Percentiles rank a stretch among this genome's conserved stretches.
Evolutionary conservation across 2,329 filamentous ascomycete species (phyloP).

Genomic region (Phialophora tarda): DNA sequence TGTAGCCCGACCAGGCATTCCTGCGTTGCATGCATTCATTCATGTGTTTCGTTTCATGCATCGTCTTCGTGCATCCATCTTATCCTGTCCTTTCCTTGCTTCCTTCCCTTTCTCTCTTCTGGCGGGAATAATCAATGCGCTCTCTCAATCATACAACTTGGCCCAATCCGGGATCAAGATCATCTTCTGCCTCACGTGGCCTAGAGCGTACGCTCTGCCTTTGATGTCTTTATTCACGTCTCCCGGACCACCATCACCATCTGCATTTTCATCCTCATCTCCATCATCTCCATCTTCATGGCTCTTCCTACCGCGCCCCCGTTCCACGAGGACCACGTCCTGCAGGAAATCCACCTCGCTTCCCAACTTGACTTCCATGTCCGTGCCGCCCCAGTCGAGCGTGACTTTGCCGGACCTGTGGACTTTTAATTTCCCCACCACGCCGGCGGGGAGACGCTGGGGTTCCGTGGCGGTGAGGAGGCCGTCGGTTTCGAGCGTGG

Average conservation of each 20-base stretch:
- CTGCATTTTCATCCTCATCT: constrained; percentile 23
- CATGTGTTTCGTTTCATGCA: too few relatives aligned
- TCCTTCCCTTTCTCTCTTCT: neutral
- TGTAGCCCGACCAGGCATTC: neutral
- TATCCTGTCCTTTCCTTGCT: neutral
- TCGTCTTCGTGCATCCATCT: too few relatives aligned
- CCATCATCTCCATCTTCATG: constrained; percentile 14
- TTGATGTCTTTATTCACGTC: constrained; percentile 44
- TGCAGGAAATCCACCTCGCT: constrained; percentile 64
- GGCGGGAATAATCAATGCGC: too few relatives aligned
- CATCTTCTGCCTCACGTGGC: constrained; percentile 68
- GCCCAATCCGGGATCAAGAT: constrained; percentile 67
- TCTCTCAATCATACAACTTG: constrained; percentile 51
- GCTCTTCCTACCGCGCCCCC: neutral
- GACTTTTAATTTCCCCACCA: constrained; percentile 66
- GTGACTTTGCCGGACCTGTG: constrained; percentile 67
- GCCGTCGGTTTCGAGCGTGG: constrained; percentile 34
- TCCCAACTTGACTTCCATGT: constrained; percentile 63
- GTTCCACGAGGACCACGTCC: constrained; percentile 57
- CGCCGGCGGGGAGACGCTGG: constrained; percentile 56
- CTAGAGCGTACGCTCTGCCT: constrained; percentile 60
- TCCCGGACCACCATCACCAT: constrained; percentile 22
- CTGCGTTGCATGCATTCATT: too few relatives aligned
- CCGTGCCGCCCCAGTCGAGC: constrained; percentile 67
- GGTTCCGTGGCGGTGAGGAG: constrained; percentile 50